Evolutionary conservation across 108 stramenopile genomes (phyloP).

Genomic region (Epithemia pelagica): DNA sequence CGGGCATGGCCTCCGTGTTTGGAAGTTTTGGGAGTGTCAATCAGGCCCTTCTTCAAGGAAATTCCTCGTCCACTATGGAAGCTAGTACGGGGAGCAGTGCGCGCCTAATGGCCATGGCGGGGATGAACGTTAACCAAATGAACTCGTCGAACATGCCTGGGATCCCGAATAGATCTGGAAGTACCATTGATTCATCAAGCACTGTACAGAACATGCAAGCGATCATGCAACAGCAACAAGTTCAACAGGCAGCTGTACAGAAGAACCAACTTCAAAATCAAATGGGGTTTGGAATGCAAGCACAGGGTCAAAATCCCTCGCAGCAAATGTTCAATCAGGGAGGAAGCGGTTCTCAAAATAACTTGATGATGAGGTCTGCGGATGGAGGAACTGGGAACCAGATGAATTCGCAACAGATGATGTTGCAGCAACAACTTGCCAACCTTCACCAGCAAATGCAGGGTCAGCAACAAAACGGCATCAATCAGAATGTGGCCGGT

Average conservation of each 20-base stretch:
- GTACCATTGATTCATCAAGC: neutral
- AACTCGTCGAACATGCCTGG: neutral
- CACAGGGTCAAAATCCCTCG: neutral
- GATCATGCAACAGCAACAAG: constrained; percentile 18
- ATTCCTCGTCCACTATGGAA: constrained; percentile 9
- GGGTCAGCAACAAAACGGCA: constrained; percentile 1
- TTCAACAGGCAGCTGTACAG: constrained; percentile 9
- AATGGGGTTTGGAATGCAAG: neutral
- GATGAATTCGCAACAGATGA: constrained; percentile 7
- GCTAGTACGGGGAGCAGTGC: constrained; percentile 16
- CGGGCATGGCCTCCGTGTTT: constrained; percentile 4
- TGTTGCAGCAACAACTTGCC: constrained; percentile 17
- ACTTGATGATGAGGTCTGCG: neutral
- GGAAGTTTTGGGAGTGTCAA: constrained; percentile 8
- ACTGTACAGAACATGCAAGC: constrained; percentile 12
- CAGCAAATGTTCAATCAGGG: constrained; percentile 5
- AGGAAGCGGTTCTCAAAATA: constrained; percentile 1
- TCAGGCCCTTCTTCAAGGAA: neutral
- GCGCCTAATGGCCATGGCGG: constrained; percentile 10
- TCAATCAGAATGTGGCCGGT: neutral
- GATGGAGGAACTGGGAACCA: neutral
- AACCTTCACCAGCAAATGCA: constrained; percentile 12
- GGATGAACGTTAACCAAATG: constrained; percentile 3
- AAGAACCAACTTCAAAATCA: neutral
- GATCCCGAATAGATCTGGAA: neutral